These are phyloP conservation scores for apple (Malus domestica) DNA, from an alignment of 306 rosid species.

Conservation along the genomic window ASM211411v1 NC_041797.1:10831001-10831500, in stretches of 20 bases:
- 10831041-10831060: not conserved
- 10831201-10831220: slow-evolving; percentile 8
- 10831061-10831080: not conserved
- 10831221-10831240: slow-evolving; percentile 18
- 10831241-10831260: not conserved
- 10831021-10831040: not conserved
- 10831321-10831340: slow-evolving; percentile 55
- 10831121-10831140: not conserved
- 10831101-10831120: slow-evolving; percentile 1
- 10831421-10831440: slow-evolving; percentile 44
- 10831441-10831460: slow-evolving; percentile 53
- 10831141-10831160: not conserved
- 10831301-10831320: slow-evolving; percentile 45
- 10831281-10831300: not conserved
- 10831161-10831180: slow-evolving; percentile 24
- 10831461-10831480: slow-evolving; percentile 51
- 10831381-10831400: slow-evolving; percentile 55
- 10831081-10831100: slow-evolving; percentile 11
- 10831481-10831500: slow-evolving; percentile 22
- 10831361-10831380: slow-evolving; percentile 53
- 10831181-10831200: slow-evolving; percentile 18
- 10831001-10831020: not conserved
- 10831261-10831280: not conserved
- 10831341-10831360: slow-evolving; percentile 54
- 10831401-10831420: slow-evolving; percentile 85